Conservation (phyloP, 805 yeast genomes). For the Metschnikowia matae region DNA sequence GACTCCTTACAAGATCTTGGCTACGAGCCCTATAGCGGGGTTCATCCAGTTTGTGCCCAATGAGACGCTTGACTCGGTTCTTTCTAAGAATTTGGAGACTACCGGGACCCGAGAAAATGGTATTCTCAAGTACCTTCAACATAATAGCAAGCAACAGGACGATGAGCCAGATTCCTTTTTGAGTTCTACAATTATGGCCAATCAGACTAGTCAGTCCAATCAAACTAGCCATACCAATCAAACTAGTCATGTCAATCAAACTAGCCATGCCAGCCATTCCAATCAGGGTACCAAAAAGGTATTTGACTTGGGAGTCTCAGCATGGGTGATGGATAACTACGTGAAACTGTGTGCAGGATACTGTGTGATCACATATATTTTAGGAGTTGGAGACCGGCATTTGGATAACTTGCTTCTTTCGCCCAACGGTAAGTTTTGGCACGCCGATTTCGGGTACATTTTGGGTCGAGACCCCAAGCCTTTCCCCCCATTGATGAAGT, state of each 20-base stretch:
- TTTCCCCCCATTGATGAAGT: conserved; percentile 96
- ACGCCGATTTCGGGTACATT: conserved; percentile 96
- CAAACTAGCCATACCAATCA: too few relatives aligned
- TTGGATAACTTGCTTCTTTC: conserved; percentile 81
- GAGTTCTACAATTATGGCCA: too few relatives aligned
- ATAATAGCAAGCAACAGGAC: conserved; percentile 42
- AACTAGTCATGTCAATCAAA: too few relatives aligned
- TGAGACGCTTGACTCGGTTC: conserved; percentile 76
- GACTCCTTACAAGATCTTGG: conserved; percentile 85
- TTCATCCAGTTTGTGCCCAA: conserved; percentile 93
- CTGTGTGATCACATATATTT: conserved; percentile 88
- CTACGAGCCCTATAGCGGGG: conserved; percentile 89
- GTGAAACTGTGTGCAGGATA: conserved; percentile 96
- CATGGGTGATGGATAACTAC: conserved; percentile 85
- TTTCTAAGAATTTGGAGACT: conserved; percentile 35
- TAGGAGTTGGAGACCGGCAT: conserved; percentile 98
- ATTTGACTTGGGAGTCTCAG: conserved; percentile 46
- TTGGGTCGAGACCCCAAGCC: conserved; percentile 97
- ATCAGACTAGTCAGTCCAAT: conserved; percentile 1
- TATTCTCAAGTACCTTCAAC: conserved; percentile 64
- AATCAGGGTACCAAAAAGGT: conserved; percentile 7
- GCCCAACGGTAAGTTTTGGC: conserved; percentile 85
- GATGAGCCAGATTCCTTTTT: conserved; percentile 22
- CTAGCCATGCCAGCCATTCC: background rate
- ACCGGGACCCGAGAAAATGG: conserved; percentile 48